Percentiles rank a stretch among this genome's conserved stretches.
phyloP scores from a whole-genome alignment of 2,329 filamentous ascomycete species.

The Metarhizium robertsii region DNA sequence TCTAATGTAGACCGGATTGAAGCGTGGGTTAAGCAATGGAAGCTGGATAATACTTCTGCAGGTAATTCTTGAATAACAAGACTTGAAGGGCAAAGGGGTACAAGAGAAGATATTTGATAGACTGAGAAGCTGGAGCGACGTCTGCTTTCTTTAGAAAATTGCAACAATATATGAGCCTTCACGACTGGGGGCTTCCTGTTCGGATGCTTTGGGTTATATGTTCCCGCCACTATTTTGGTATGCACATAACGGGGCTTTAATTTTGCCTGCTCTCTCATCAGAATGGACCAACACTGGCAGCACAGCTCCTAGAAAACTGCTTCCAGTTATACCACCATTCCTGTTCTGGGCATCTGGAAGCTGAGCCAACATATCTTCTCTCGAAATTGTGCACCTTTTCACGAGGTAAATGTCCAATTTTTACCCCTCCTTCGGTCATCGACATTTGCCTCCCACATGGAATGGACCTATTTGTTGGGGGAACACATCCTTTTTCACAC shows the following conservation, averaged over 20 bases:
- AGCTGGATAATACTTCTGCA: constrained; percentile 18
- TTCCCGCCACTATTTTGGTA: not conserved
- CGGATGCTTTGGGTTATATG: not conserved
- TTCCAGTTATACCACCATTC: not conserved
- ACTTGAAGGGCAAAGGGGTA: not conserved
- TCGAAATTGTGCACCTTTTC: not conserved
- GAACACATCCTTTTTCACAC: not conserved
- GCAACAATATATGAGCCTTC: not conserved
- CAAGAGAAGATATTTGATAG: not conserved
- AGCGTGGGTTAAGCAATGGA: constrained; percentile 77
- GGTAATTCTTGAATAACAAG: not conserved
- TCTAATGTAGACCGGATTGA: constrained; percentile 77
- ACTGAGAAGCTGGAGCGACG: not conserved
- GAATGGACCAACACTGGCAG: too few relatives aligned
- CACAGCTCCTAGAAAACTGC: not conserved
- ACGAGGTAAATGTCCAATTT: not conserved
- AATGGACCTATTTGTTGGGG: not conserved
- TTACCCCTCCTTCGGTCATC: not conserved
- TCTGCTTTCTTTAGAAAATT: not conserved
- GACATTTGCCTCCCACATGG: not conserved
- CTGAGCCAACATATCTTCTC: not conserved
- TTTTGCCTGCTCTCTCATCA: not conserved
- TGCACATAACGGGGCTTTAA: not conserved
- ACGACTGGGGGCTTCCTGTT: not conserved
- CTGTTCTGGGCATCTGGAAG: not conserved